These are phyloP conservation scores for Immersiella caudata DNA, from an alignment of 495 filamentous ascomycete species.

Conservation along the genomic window DNA sequence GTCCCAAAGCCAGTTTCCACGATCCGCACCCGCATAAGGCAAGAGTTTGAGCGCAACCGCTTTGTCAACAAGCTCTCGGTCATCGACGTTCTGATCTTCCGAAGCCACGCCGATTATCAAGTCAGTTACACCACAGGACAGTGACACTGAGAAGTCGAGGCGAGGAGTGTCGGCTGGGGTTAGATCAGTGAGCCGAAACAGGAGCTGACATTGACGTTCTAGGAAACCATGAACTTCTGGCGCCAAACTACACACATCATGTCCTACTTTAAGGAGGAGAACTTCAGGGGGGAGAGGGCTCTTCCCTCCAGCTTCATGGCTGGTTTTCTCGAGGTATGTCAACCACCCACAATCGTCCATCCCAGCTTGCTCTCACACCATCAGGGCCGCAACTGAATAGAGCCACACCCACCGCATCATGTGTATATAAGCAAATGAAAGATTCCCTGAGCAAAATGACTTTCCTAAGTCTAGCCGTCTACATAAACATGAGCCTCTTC, in stretches of 20 bases:
- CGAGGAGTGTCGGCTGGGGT: background rate
- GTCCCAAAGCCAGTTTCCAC: constrained; percentile 83
- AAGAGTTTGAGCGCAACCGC: constrained; percentile 96
- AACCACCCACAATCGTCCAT: background rate
- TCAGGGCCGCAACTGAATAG: constrained; percentile 56
- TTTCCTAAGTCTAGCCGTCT: constrained; percentile 2
- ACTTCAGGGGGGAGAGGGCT: constrained; percentile 68
- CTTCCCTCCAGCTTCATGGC: constrained; percentile 86
- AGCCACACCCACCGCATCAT: constrained; percentile 30
- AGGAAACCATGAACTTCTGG: constrained; percentile 99
- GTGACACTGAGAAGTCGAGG: background rate
- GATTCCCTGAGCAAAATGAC: constrained; percentile 17
- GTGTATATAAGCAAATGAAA: constrained; percentile 39
- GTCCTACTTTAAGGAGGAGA: constrained; percentile 93
- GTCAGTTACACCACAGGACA: constrained; percentile 36
- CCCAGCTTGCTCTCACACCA: constrained; percentile 14
- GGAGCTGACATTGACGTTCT: constrained; percentile 20
- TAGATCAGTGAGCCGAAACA: background rate
- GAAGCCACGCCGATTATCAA: constrained; percentile 91
- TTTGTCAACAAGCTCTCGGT: constrained; percentile 86
- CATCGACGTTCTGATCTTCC: constrained; percentile 84
- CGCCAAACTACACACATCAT: constrained; percentile 95
- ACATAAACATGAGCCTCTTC: constrained; percentile 1
- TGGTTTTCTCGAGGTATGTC: constrained; percentile 83
- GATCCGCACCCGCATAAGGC: constrained; percentile 90